Evolutionary conservation across 768 basidiomycete genomes (phyloP).

Genomic region (Cystobasidium onofrii): DNA sequence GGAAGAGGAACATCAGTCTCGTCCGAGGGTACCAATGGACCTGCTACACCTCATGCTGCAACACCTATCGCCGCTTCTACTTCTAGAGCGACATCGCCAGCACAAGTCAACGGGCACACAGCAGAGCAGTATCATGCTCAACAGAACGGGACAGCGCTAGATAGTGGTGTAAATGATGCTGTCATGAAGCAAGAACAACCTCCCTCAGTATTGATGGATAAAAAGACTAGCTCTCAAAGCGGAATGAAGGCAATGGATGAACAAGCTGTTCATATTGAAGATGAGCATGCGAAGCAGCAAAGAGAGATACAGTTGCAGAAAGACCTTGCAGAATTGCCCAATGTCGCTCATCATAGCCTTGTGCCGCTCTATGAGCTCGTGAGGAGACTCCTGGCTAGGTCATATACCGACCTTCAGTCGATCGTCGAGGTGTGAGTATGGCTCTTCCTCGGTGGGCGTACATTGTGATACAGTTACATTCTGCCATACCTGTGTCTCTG

Average conservation of each 20-base stretch:
- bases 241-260: neutral
- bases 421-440: slow-evolving; percentile 26
- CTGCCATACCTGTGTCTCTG: too few species aligned
- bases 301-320: neutral
- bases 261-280: neutral
- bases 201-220: neutral
- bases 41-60: neutral
- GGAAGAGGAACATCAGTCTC: neutral
- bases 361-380: slow-evolving; percentile 22
- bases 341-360: slow-evolving; percentile 15
- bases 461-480: neutral
- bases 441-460: neutral
- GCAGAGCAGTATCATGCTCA: neutral
- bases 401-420: slow-evolving; percentile 23
- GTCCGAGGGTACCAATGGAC: neutral
- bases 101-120: neutral
- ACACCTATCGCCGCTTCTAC: neutral
- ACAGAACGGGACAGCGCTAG: neutral
- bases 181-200: neutral
- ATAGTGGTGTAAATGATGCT: neutral
- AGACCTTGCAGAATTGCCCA: slow-evolving; percentile 1
- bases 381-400: slow-evolving; percentile 9
- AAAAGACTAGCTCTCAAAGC: neutral
- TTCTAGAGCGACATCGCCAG: neutral
- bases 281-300: neutral